These are phyloP conservation scores for Teratosphaeria nubilosa DNA, from an alignment of 2,329 filamentous ascomycete species.

Conservation along the genomic window DNA sequence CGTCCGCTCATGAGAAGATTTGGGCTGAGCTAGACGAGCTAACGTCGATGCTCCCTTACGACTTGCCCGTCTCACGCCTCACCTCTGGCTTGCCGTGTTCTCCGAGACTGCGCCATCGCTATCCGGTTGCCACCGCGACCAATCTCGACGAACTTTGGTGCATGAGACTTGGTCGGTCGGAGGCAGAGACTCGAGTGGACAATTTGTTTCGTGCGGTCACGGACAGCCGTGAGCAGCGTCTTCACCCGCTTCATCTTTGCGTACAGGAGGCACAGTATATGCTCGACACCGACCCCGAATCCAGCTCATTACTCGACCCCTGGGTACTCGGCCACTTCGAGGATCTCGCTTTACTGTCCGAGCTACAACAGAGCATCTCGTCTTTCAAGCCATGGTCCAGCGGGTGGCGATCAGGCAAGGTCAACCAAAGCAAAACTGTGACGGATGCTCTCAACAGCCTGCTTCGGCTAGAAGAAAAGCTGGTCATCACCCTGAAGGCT, in stretches of 20 bases:
- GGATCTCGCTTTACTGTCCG: slow-evolving; percentile 18
- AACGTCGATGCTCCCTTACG: slow-evolving; percentile 1
- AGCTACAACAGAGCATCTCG: slow-evolving; percentile 10
- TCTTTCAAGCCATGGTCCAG: slow-evolving; percentile 10
- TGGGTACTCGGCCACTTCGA: slow-evolving; percentile 17
- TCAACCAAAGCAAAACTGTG: background rate
- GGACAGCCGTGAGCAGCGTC: slow-evolving; percentile 15
- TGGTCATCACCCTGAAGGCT: background rate
- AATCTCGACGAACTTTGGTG: background rate
- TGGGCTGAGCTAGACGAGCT: slow-evolving; percentile 31
- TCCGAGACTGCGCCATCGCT: slow-evolving; percentile 11
- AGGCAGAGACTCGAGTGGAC: slow-evolving; percentile 1
- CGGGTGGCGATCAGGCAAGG: slow-evolving; percentile 1
- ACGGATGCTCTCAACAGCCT: background rate
- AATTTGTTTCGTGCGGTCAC: slow-evolving; percentile 14
- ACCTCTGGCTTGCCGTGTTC: slow-evolving; percentile 8
- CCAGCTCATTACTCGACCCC: slow-evolving; percentile 12
- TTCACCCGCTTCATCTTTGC: slow-evolving; percentile 10
- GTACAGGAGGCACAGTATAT: slow-evolving; percentile 20
- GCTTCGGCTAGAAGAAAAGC: background rate
- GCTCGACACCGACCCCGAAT: slow-evolving; percentile 17
- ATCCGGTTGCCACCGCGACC: background rate
- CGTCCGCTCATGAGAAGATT: slow-evolving; percentile 28
- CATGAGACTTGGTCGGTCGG: background rate
- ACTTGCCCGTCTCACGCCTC: slow-evolving; percentile 2